A percentile compares a stretch with the other conserved stretches of the same genome.
These are phyloP conservation scores for Lathyrus aphaca DNA, from an alignment of 306 rosid species.

Conservation along the genomic window DNA sequence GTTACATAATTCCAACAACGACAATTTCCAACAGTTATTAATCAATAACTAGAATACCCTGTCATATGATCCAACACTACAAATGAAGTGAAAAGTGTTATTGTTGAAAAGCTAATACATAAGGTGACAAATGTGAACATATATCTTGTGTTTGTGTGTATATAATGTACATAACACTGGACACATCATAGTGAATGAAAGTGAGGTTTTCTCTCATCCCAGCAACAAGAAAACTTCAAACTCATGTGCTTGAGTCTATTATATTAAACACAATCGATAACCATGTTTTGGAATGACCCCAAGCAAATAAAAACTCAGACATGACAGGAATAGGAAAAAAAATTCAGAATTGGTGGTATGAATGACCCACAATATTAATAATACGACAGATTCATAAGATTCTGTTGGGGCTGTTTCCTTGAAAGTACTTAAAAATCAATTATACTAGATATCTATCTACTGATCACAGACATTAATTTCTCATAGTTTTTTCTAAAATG, in stretches of 20 bases:
- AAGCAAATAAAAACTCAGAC: conserved; percentile 25
- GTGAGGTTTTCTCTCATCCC: conserved; percentile 29
- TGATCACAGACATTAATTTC: conserved; percentile 37
- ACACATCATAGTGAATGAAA: conserved; percentile 35
- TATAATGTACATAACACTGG: not conserved
- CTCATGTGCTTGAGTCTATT: conserved; percentile 55
- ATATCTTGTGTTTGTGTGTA: not conserved
- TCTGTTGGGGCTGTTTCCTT: conserved; percentile 81
- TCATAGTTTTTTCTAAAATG: conserved; percentile 37
- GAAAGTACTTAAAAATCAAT: conserved; percentile 45
- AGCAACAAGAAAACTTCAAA: conserved; percentile 37
- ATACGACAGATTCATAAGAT: conserved; percentile 58
- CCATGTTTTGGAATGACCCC: conserved; percentile 14
- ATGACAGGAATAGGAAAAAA: conserved; percentile 40
- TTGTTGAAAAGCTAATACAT: conserved; percentile 22
- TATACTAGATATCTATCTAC: conserved; percentile 18
- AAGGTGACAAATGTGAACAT: conserved; percentile 40
- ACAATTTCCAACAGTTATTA: too few relatives aligned
- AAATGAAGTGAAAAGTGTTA: conserved; percentile 40
- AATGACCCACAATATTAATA: conserved; percentile 58
- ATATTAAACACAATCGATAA: conserved; percentile 41
- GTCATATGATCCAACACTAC: too few relatives aligned
- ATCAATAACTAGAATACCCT: too few relatives aligned
- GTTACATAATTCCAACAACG: too few relatives aligned
- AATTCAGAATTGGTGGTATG: conserved; percentile 36